Percentiles rank a stretch among this genome's conserved stretches.
Conservation (phyloP, 2,329 filamentous ascomycete genomes). For the Fusarium domesticum region DNA sequence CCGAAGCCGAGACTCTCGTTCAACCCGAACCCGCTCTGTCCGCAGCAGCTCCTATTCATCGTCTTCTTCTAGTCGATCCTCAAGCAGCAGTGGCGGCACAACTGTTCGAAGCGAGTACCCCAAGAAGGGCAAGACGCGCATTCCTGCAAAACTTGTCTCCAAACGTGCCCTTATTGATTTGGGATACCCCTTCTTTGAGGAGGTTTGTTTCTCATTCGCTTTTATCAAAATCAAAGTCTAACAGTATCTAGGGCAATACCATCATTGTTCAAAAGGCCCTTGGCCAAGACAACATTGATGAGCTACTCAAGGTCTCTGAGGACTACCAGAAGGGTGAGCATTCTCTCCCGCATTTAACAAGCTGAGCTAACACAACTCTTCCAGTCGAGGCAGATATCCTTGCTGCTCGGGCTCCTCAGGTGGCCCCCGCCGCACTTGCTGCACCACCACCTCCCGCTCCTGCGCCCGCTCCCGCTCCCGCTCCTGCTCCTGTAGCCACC, state of each 20-base stretch:
- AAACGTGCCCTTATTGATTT: slow-evolving; percentile 78
- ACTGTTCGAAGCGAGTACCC: slow-evolving; percentile 63
- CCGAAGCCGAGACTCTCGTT: slow-evolving; percentile 40
- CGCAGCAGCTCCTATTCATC: slow-evolving; percentile 44
- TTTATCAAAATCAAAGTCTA: slow-evolving; percentile 10
- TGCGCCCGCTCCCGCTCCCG: too few relatives aligned
- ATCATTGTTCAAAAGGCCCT: slow-evolving; percentile 81
- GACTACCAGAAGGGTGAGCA: slow-evolving; percentile 65
- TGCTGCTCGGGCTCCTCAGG: slow-evolving; percentile 10
- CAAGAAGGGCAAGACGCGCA: slow-evolving; percentile 84
- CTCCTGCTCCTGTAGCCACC: too few relatives aligned
- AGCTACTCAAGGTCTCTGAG: slow-evolving; percentile 79
- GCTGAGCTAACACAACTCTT: accelerated
- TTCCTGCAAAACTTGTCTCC: slow-evolving; percentile 77
- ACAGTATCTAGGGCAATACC: slow-evolving; percentile 61
- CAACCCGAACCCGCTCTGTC: slow-evolving; percentile 39
- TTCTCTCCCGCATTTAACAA: slow-evolving; percentile 4
- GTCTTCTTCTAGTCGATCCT: slow-evolving; percentile 43
- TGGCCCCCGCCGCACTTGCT: slow-evolving; percentile 30
- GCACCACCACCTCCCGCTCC: slow-evolving; percentile 33
- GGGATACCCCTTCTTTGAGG: slow-evolving; percentile 82
- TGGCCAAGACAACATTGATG: slow-evolving; percentile 87
- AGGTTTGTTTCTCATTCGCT: slow-evolving; percentile 52
- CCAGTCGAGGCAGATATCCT: slow-evolving; percentile 18
- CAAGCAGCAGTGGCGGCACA: slow-evolving; percentile 48